Base-by-base conservation (phyloP, 495 filamentous ascomycete genomes). In the Penicillium parvum region DNA sequence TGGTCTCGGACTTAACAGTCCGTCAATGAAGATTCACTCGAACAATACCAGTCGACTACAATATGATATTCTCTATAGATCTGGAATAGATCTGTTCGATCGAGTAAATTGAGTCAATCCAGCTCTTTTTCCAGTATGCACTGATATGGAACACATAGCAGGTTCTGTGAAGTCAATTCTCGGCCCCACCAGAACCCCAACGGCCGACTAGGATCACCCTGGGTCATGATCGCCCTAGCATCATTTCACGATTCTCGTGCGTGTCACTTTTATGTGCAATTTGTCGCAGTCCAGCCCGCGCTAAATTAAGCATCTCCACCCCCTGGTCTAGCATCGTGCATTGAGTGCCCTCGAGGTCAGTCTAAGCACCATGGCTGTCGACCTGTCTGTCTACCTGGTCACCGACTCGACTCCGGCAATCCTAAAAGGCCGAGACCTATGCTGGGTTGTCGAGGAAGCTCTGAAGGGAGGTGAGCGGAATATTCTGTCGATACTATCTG, bases 321-420 rank as follows among this genome's bases (percentile, higher is more conserved):
- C n/a, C n/a, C n/a, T 25, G 9, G 2, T 15, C 11, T 25, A 11
- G 9, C 18, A 14, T 6, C 28, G 1, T 2, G n/a, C 28, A 30
- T 30, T 16, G 28, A 16, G n/a, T n/a, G n/a, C n/a, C n/a, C 28
- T 30, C 3, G 25, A 15, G 12, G 1, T 14, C n/a, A 4, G 16
- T 14, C 2, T 1, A 14, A 9, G 7, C 10, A 29, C n/a, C 42
- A 71, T 71, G 65, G 44, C 60, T 15, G 37, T 75, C 17, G 69
- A 85, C 51, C 75, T 83, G 46, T 79, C 83, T 7, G 65, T 96
- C 4, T 97, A 97, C 60, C 73, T 97, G 32, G 91, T 96, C 45
- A 97, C 91, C 1, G 90, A 96, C 71, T 94, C 89, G 16, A 90
- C 88, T 5, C 74, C 79, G 11, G 76, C 81, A 4, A 86, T 95